Base-by-base conservation (phyloP, 371 early-diverging fungal species). In the Quaeritorhiza haematococci region DNA sequence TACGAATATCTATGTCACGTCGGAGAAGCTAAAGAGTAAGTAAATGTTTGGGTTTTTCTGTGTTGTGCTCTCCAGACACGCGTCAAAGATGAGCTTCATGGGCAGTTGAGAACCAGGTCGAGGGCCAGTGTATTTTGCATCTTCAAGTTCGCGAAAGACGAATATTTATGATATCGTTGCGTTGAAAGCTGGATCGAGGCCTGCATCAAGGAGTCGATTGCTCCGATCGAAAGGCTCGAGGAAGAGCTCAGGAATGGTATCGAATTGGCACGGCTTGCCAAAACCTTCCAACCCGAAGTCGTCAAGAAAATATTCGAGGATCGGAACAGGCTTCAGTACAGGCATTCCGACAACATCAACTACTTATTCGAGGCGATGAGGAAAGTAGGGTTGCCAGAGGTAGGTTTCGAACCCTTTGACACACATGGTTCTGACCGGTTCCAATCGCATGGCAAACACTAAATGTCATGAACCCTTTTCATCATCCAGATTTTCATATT, bases 1-100 rank as follows among this genome's bases (percentile, higher is more conserved):
- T 99, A 99, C 72, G 99, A 99, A 71, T 99, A 99, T 63, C 81
- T 99, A 8, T 98, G 99, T 63, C 97, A 96, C 57, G 88, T 99
- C 53, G 95, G 94, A 56, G 99, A 99, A 81, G 99, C 99, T 3
- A 96, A 96, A 82, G 92, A 97, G 87, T 98, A 85, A 69, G 82
- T 62, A 26, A 28, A 62, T 51, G 15, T 15, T 30, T 17, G 17
- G 24, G 27, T 21, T 10, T 5, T 5, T 55, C 19, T 23, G 60
- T 44, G 21, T 30, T 19, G 17, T 41, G 3, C 35, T n/a, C 13
- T 27, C 61, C 45, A 26, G 28, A 29, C 8, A 33, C n/a, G 33
- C 27, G 32, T 30, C 32, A 3, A 33, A 26, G n/a, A n/a, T n/a
- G n/a, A n/a, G n/a, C n/a, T n/a, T n/a, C n/a, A n/a, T n/a, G n/a